Base-by-base conservation (phyloP, 495 filamentous ascomycete species). In the Neurospora cerealis region DNA sequence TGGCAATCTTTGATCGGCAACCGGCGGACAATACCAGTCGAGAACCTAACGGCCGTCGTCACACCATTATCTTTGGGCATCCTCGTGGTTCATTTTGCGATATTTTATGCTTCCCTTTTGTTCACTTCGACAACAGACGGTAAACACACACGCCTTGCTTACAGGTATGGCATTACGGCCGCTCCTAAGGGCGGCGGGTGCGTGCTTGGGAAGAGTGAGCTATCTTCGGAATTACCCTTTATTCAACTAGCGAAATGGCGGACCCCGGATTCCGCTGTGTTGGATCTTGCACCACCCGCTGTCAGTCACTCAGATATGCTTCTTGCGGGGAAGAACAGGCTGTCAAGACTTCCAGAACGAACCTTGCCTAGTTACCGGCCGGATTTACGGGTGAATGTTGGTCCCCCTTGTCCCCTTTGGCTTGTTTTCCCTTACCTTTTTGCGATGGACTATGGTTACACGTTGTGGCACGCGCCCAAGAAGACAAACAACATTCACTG, bases 251-350 rank as follows among this genome's bases (percentile, higher is more conserved):
- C 21, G 69, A 71, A 34, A 72, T 19, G 42, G 71, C 74, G 71
- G 71, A 36, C 41, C 74, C 60, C 48, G 11, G 48, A 73, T 72
- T 42, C 74, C 71, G 74, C 71, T 42, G 71, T 70, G 39, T 73
- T 73, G 74, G 73, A 38, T 69, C 73, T 41, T 72, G 40, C 62
- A 41, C 36, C 54, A 69, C 28, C 54, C 60, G 42, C 60, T 70
- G 46, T 19, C 73, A 69, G 24, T 34, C 28, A 34, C 38, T 36
- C 42, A 37, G 36, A n/a, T 37, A 32, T 15, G 15, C 54, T 66
- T 66, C 13, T 66, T 66, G 54, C 6, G 54, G 54, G 54, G 28
- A 66, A 32, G 28, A 66, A 66, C 54, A 34, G 32, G 54, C 28
- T 66, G 28, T 66, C 13, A 66, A 62, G 11, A 32, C 28, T 66